Conservation (phyloP, 1,284 basidiomycete species). For the Tremellales sp. region DNA sequence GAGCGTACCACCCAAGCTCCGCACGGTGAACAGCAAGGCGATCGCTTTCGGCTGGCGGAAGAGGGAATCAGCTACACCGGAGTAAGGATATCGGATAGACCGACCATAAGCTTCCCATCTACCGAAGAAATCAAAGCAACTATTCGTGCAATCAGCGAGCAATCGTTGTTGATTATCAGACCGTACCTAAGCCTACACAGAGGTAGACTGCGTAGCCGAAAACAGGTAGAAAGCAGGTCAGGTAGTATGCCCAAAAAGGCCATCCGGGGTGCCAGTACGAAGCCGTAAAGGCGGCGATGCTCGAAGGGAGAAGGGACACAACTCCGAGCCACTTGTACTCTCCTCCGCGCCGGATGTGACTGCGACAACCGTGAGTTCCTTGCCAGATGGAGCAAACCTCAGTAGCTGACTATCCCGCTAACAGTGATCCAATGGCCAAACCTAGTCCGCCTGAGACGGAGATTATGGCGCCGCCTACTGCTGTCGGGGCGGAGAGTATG, state of each 20-base stretch:
- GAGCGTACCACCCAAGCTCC: conserved; percentile 44
- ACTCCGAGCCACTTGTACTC: conserved; percentile 38
- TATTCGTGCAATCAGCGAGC: conserved; percentile 5
- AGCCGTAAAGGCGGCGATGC: conserved; percentile 32
- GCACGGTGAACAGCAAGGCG: conserved; percentile 45
- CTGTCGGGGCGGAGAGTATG: conserved; percentile 39
- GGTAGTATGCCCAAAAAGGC: conserved; percentile 40
- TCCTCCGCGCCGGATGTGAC: conserved; percentile 43
- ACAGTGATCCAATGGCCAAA: conserved; percentile 73
- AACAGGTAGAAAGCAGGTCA: conserved; percentile 39
- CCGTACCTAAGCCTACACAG: conserved; percentile 10
- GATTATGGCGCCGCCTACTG: conserved; percentile 47
- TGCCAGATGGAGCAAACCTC: neutral
- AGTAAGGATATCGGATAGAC: neutral
- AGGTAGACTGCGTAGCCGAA: conserved; percentile 47
- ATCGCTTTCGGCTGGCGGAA: conserved; percentile 43
- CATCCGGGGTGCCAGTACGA: conserved; percentile 35
- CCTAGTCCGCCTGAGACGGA: conserved; percentile 74
- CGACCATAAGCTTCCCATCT: conserved; percentile 41
- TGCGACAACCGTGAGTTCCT: conserved; percentile 7
- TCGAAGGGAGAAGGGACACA: conserved; percentile 32
- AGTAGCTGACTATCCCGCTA: conserved; percentile 69
- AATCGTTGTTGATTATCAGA: neutral
- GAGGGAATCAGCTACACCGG: neutral
- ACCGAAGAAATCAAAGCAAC: conserved; percentile 45